phyloP scores from a whole-genome alignment of 345 rosid species.

The Kernera saxatilis region DNA sequence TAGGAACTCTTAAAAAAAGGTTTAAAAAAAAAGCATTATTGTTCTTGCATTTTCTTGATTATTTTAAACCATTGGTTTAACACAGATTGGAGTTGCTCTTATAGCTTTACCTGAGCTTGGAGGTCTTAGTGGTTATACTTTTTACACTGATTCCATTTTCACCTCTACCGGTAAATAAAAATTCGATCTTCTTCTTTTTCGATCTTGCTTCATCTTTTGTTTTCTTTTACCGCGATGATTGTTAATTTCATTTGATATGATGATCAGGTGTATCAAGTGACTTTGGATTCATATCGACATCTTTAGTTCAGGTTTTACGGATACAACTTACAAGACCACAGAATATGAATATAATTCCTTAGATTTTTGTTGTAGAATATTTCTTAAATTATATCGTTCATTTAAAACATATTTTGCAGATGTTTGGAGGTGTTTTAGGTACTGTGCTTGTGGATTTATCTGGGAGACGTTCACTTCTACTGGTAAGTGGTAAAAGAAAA shows the following conservation, averaged over 20 bases:
- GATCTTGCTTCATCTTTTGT: neutral
- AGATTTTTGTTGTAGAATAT: neutral
- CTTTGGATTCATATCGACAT: constrained; percentile 66
- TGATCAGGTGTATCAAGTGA: constrained; percentile 65
- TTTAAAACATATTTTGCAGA: constrained; percentile 29
- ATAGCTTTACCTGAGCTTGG: constrained; percentile 84
- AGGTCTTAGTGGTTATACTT: constrained; percentile 53
- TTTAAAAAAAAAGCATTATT: neutral
- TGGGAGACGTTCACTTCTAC: constrained; percentile 66
- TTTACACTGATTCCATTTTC: constrained; percentile 52
- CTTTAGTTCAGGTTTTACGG: constrained; percentile 57
- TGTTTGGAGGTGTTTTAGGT: constrained; percentile 67
- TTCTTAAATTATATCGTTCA: neutral
- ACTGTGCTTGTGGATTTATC: constrained; percentile 61
- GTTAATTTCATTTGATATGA: neutral
- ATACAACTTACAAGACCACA: neutral
- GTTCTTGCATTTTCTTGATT: neutral
- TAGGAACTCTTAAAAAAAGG: neutral
- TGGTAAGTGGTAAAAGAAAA: constrained; percentile 64
- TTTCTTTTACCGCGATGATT: neutral
- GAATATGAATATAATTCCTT: neutral
- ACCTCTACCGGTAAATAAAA: constrained; percentile 43
- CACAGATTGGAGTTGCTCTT: constrained; percentile 61
- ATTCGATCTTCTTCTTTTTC: neutral
- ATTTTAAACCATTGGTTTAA: neutral